Evolutionary conservation across 106 monocot genomes (phyloP).

Genomic region (Allium cepa): DNA sequence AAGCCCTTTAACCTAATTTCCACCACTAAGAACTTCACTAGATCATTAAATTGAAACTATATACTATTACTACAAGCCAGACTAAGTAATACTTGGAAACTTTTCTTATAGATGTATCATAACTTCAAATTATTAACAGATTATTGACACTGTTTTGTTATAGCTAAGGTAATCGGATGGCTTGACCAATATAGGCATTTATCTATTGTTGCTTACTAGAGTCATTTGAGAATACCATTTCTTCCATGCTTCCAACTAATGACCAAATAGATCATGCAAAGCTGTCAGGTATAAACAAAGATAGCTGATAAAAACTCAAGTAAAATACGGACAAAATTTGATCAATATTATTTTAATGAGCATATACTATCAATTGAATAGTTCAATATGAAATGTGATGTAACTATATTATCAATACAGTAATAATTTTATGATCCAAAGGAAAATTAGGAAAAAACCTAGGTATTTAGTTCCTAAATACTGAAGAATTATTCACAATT

Average conservation of each 20-base stretch:
- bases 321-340: background rate
- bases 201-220: slow-evolving; percentile 21
- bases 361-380: too few relatives aligned
- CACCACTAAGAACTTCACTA: too few relatives aligned
- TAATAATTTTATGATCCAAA: too few relatives aligned
- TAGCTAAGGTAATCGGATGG: background rate
- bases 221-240: slow-evolving; percentile 65
- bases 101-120: too few relatives aligned
- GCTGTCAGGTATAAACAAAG: slow-evolving; percentile 29
- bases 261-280: slow-evolving; percentile 73
- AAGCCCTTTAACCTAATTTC: too few relatives aligned
- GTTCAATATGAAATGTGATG: background rate
- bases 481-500: background rate
- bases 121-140: background rate
- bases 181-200: background rate
- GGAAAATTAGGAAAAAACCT: background rate
- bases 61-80: too few relatives aligned
- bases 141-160: background rate
- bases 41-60: too few relatives aligned
- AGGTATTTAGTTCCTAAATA: background rate
- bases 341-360: too few relatives aligned
- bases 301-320: background rate
- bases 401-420: background rate
- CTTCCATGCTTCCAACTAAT: slow-evolving; percentile 91
- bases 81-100: too few relatives aligned